These are phyloP conservation scores for Prillingera fragicola DNA, from an alignment of 1,284 basidiomycete species.

Conservation along the genomic window DNA sequence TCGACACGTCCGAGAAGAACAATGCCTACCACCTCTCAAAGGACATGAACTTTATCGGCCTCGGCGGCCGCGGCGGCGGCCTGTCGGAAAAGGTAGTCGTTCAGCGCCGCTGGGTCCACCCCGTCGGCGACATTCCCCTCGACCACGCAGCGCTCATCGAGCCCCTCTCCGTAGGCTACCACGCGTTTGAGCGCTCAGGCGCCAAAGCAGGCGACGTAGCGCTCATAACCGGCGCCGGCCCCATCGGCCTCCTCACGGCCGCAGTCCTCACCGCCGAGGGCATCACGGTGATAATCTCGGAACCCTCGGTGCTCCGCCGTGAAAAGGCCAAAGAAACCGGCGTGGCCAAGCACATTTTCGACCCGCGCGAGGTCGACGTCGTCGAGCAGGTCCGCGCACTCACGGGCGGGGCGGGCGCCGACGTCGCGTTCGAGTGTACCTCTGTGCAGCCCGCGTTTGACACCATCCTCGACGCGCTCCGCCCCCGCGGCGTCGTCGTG, in stretches of 20 bases:
- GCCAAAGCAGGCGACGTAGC: constrained; percentile 16
- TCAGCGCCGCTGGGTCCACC: constrained; percentile 17
- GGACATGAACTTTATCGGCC: constrained; percentile 19
- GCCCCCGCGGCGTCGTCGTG: constrained; percentile 12
- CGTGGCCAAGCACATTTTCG: constrained; percentile 10
- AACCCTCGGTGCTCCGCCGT: constrained; percentile 9
- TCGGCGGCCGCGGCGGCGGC: constrained; percentile 14
- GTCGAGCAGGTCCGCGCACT: constrained; percentile 1
- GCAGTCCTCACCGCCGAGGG: constrained; percentile 18
- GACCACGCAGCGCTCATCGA: constrained; percentile 19
- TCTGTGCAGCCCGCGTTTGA: constrained; percentile 14
- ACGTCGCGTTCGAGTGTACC: constrained; percentile 17
- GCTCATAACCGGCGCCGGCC: constrained; percentile 13
- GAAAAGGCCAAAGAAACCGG: constrained; percentile 12
- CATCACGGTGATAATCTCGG: constrained; percentile 10
- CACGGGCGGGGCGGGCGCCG: constrained; percentile 9
- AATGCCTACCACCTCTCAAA: constrained; percentile 16
- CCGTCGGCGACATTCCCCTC: constrained; percentile 14
- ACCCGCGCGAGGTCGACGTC: constrained; percentile 11
- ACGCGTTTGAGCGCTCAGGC: constrained; percentile 12
- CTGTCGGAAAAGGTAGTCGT: constrained; percentile 16
- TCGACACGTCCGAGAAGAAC: constrained; percentile 10
- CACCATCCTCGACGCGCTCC: constrained; percentile 12
- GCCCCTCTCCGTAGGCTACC: constrained; percentile 14
- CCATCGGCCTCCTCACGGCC: constrained; percentile 16